Evolutionary conservation across 2,329 filamentous ascomycete species (phyloP).

Genomic region (Verticillium dahliae): DNA sequence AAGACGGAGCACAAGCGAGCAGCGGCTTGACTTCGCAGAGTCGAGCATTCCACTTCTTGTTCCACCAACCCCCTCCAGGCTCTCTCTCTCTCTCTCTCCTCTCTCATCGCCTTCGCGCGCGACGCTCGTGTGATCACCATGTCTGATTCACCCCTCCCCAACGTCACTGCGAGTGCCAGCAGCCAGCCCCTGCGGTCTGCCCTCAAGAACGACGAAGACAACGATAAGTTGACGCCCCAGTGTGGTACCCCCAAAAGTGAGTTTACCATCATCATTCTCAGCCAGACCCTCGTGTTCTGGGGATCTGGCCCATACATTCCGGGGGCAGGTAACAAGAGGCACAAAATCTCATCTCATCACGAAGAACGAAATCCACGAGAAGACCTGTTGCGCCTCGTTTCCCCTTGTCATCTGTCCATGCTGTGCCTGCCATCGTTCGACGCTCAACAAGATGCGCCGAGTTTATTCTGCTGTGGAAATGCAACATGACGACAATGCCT

Average conservation of each 20-base stretch:
- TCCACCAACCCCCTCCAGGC: neutral
- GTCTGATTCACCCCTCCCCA: conserved; percentile 8
- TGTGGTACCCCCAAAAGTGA: conserved; percentile 36
- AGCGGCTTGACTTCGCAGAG: too few relatives aligned
- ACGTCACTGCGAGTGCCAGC: neutral
- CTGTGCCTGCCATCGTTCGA: too few relatives aligned
- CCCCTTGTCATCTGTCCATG: too few relatives aligned
- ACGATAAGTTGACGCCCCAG: conserved; percentile 25
- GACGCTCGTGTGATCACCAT: conserved; percentile 2
- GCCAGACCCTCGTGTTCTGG: neutral
- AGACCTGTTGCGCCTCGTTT: too few relatives aligned
- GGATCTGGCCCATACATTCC: neutral
- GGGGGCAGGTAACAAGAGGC: neutral
- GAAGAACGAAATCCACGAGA: too few relatives aligned
- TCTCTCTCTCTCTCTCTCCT: neutral
- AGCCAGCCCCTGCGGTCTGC: conserved; percentile 31
- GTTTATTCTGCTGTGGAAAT: too few relatives aligned
- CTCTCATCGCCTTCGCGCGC: neutral
- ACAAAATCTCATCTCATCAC: too few relatives aligned
- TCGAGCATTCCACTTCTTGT: too few relatives aligned
- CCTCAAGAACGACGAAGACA: conserved; percentile 36
- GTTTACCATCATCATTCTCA: conserved; percentile 12
- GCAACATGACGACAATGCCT: too few relatives aligned
- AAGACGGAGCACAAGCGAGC: neutral
- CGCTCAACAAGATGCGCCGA: too few relatives aligned